A percentile compares a stretch with the other conserved stretches of the same genome.
Conservation (phyloP, 768 basidiomycete genomes). For the Boletus rex-veris region DNA sequence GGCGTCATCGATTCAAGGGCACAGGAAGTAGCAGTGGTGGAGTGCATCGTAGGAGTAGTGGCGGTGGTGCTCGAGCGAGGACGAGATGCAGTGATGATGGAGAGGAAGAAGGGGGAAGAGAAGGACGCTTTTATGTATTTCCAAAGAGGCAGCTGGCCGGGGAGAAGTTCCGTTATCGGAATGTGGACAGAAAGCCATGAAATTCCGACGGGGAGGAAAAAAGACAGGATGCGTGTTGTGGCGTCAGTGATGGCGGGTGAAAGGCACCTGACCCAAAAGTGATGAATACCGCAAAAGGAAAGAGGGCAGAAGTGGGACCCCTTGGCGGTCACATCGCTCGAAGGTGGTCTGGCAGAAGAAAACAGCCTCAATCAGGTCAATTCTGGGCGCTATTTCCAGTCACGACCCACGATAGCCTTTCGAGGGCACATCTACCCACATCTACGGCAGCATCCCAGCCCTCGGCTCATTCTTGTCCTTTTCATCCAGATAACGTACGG, state of each 20-base stretch:
- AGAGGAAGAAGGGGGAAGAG: neutral
- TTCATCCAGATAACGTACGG: slow-evolving; percentile 30
- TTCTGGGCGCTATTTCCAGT: slow-evolving; percentile 26
- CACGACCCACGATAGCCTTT: slow-evolving; percentile 33
- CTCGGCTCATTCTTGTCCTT: slow-evolving; percentile 13
- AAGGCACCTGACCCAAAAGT: slow-evolving; percentile 30
- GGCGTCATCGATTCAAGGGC: slow-evolving; percentile 3
- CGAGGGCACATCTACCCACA: slow-evolving; percentile 27
- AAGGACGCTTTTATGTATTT: slow-evolving; percentile 28
- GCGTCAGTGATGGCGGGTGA: slow-evolving; percentile 35
- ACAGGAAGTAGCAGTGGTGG: slow-evolving; percentile 13
- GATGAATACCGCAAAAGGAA: slow-evolving; percentile 22
- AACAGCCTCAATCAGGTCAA: slow-evolving; percentile 18
- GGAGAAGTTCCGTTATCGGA: slow-evolving; percentile 37
- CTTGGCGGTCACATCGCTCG: slow-evolving; percentile 34
- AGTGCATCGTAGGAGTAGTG: slow-evolving; percentile 13
- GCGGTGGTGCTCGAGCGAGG: too few relatives aligned
- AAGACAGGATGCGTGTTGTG: slow-evolving; percentile 34
- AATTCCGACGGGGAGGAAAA: slow-evolving; percentile 28
- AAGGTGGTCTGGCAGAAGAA: slow-evolving; percentile 16
- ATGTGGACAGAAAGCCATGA: slow-evolving; percentile 31
- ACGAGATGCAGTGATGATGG: neutral
- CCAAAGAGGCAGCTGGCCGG: slow-evolving; percentile 24
- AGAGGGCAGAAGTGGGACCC: slow-evolving; percentile 10
- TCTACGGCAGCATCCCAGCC: slow-evolving; percentile 13